Evolutionary conservation across 371 early-diverging fungal genomes (phyloP).

Genomic region (Saksenaea vasiformis): DNA sequence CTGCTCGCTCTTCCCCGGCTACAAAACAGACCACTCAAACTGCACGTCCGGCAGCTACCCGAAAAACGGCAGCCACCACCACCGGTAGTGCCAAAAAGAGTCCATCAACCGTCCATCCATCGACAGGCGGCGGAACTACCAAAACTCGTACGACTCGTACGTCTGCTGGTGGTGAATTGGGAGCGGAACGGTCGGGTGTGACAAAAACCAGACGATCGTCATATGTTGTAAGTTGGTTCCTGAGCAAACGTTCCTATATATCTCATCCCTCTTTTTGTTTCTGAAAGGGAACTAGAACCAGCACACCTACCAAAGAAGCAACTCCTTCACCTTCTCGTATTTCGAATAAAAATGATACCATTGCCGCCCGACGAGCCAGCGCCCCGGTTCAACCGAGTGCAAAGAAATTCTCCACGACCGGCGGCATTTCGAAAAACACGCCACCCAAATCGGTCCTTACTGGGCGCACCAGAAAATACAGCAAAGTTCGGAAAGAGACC

Average conservation of each 20-base stretch:
- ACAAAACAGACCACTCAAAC: conserved; percentile 4
- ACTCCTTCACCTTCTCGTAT: not conserved
- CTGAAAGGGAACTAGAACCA: not conserved
- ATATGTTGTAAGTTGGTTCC: not conserved
- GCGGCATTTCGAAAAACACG: conserved; percentile 26
- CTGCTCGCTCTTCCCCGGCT: not conserved
- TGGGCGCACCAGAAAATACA: conserved; percentile 28
- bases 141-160: conserved; percentile 6
- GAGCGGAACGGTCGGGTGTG: conserved; percentile 5
- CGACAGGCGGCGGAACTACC: not conserved
- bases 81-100: not conserved
- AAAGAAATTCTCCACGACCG: conserved; percentile 16
- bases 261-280: not conserved
- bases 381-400: not conserved
- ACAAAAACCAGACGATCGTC: conserved; percentile 4
- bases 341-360: not conserved
- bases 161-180: not conserved
- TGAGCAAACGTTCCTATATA: not conserved
- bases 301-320: not conserved
- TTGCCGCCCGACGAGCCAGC: not conserved
- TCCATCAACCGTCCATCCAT: not conserved
- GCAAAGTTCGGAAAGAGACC: conserved; percentile 1
- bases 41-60: not conserved
- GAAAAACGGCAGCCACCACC: not conserved
- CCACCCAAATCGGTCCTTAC: conserved; percentile 27